Evolutionary conservation across 768 basidiomycete genomes (phyloP).

Genomic region (Collybiopsis confluens): DNA sequence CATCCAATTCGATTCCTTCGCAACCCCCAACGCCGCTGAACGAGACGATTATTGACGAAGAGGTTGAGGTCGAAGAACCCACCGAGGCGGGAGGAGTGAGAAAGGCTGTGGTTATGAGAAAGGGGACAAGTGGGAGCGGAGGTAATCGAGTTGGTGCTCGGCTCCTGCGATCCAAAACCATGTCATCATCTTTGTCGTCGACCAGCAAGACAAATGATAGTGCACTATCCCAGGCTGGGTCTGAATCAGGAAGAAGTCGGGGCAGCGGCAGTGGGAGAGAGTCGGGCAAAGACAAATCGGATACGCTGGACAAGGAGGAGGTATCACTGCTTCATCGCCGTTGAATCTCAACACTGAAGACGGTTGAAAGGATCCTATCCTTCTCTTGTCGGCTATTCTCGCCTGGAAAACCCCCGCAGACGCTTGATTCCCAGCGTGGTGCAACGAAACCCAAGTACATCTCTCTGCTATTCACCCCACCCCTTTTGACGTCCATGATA

Average conservation of each 20-base stretch:
- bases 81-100: not conserved
- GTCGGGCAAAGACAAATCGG: slow-evolving; percentile 18
- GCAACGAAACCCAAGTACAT: too few relatives aligned
- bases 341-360: too few relatives aligned
- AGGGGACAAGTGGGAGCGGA: not conserved
- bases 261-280: slow-evolving; percentile 16
- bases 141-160: too few relatives aligned
- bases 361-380: too few relatives aligned
- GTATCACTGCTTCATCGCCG: too few relatives aligned
- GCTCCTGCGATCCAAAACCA: not conserved
- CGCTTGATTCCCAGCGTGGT: too few relatives aligned
- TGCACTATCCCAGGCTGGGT: not conserved
- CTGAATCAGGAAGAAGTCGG: slow-evolving; percentile 1
- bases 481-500: too few relatives aligned
- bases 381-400: too few relatives aligned
- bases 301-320: slow-evolving; percentile 61
- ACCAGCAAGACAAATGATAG: not conserved
- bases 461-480: too few relatives aligned
- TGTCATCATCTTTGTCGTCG: slow-evolving; percentile 2
- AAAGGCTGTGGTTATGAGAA: not conserved
- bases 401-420: too few relatives aligned
- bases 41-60: not conserved
- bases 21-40: not conserved
- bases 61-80: not conserved
- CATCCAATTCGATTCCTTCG: too few relatives aligned